Percentiles rank a stretch among this genome's conserved stretches.
Conservation (phyloP, 2,329 filamentous ascomycete genomes). For the Paraphoma sp. region DNA sequence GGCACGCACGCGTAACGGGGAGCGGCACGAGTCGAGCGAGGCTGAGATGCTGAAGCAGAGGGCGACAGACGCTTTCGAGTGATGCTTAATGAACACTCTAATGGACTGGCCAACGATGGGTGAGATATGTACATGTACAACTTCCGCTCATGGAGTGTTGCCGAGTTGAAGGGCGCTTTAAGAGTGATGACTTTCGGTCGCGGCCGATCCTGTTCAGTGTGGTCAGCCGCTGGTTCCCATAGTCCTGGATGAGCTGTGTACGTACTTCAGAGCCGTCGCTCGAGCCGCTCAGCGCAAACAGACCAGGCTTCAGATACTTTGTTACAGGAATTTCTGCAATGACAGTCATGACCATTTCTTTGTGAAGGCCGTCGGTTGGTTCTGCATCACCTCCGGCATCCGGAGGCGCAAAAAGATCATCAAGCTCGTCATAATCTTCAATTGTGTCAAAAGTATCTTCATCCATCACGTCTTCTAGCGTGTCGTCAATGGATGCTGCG, state of each 20-base stretch:
- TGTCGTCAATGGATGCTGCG: constrained; percentile 46
- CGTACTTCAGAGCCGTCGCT: constrained; percentile 24
- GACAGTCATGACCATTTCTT: constrained; percentile 47
- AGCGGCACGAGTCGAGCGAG: constrained; percentile 23
- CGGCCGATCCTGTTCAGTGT: constrained; percentile 11
- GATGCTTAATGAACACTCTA: constrained; percentile 47
- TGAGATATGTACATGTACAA: constrained; percentile 48
- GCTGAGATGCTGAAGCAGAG: constrained; percentile 35
- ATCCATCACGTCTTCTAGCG: constrained; percentile 46
- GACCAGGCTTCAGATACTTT: constrained; percentile 34
- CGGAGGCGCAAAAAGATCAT: constrained; percentile 45
- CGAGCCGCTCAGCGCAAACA: constrained; percentile 31
- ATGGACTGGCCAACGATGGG: constrained; percentile 35
- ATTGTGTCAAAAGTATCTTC: constrained; percentile 47
- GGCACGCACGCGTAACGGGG: constrained; percentile 46
- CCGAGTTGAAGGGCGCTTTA: constrained; percentile 46
- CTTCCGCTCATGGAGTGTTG: constrained; percentile 45
- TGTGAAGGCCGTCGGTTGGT: constrained; percentile 46
- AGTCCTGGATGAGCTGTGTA: too few relatives aligned
- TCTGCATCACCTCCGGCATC: constrained; percentile 37
- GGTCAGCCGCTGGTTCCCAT: background rate
- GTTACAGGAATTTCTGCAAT: constrained; percentile 42
- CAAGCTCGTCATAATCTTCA: constrained; percentile 49
- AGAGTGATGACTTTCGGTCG: constrained; percentile 36
- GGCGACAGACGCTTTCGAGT: constrained; percentile 43